Base-by-base conservation (phyloP, 1,284 basidiomycete species). In the Malassezia japonica region DNA sequence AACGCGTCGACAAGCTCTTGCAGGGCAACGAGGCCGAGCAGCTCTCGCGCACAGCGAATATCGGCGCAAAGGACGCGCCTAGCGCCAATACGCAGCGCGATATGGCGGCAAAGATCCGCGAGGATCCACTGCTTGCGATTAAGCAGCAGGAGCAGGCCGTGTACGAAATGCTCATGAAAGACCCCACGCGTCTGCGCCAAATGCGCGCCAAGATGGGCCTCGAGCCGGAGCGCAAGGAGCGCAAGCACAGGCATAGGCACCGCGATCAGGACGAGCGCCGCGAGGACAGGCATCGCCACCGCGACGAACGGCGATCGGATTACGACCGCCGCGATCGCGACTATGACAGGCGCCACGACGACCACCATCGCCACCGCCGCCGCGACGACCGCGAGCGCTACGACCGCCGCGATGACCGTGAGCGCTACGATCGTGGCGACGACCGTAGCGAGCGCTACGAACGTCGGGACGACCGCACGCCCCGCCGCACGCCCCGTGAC, bases 91-190 rank as follows among this genome's bases (percentile, higher is more conserved):
- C 77, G 24, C 28, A 46, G 15, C 83, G 89, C 23, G 92, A 99
- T 71, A 81, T 87, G 32, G 85, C 89, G 16, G 77, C 87, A 23
- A 98, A 99, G 76, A 83, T 98, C 57, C 83, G 92, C 34, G 91
- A 96, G 74, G 92, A 99, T 68, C 92, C 92, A 1, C 74, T 98
- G 21, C 79, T 98, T 21, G 87, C 87, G 12, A 98, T 98, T 77
- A 96, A 96, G 75, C 85, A 89, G 73, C 91, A 96, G 70, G 92
- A 99, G 75, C 89, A 95, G 72, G 84, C 86, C 6, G 86, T 89
- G 6, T 86, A 90, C 60, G 82, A 94, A 61, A 82, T 87, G 3
- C 78, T 98, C 46, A 81, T 91, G 77, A 83, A 85, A 49, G 91
- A 95, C 64, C 94, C 94, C 13, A 81, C 90, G 18, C 84, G 89